Base-by-base conservation (phyloP, 2,329 filamentous ascomycete genomes). In the Amesomyces nigricolor region DNA sequence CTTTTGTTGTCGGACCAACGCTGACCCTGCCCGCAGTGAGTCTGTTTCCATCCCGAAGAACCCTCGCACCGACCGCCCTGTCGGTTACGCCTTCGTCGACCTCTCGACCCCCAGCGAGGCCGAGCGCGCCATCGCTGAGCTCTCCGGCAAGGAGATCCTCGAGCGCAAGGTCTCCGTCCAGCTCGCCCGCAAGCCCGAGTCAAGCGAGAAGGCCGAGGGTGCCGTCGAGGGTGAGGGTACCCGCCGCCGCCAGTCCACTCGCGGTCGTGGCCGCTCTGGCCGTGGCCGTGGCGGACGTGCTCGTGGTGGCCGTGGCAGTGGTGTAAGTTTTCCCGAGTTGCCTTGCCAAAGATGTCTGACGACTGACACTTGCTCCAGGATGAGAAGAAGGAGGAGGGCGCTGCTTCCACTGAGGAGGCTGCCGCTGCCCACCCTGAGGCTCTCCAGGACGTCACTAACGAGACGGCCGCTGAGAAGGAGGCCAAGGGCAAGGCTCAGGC, bases 101-200 rank as follows among this genome's bases (percentile, higher is more conserved):
- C 88, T 99, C 64, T 95, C 90, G 60, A 96, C 92, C 63, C 89
- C 94, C 58, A 85, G 84, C 64, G 94, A 97, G 80, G 94, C 94
- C 62, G 89, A 96, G 77, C 89, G 91, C 73, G 94, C 94, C 70
- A 97, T 99, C 68, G 80, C 83, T 67, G 90, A 96, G 77, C 88
- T 99, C 64, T 96, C 94, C 68, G 92, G 92, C 75, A 91, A 96
- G 81, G 91, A 95, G 78, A 94, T 99, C 68, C 85, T 97, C 58
- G 91, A 96, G 76, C 92, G 94, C 75, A 97, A 97, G 87, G 94
- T 97, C 70, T 97, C 91, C 45, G 94, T 99, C 65, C 94, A 99
- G 80, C 87, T 96, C 69, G 94, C 94, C 69, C 92, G 92, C 78
- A 97, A 96, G 82, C 92, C 92, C 58, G 92, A 97, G 79, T 81